Evolutionary conservation across 2,329 filamentous ascomycete genomes (phyloP).

Genomic region (Calycina herbarum): DNA sequence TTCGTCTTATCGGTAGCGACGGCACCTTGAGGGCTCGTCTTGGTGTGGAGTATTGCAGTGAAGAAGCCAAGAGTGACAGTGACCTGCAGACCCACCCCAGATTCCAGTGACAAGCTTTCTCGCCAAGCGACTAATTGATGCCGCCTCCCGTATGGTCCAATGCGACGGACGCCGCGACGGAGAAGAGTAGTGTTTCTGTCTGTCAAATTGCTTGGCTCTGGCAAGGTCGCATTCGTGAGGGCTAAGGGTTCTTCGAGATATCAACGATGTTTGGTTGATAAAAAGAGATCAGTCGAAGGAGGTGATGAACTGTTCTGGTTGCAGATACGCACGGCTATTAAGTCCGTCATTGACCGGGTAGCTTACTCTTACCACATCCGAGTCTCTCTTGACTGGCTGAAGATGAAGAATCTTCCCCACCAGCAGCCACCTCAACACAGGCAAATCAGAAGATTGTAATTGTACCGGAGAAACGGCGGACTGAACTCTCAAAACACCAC

Average conservation of each 20-base stretch:
- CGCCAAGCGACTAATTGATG: neutral
- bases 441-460: neutral
- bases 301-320: too few relatives aligned
- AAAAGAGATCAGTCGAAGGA: too few relatives aligned
- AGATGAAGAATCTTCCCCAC: neutral
- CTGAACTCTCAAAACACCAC: too few relatives aligned
- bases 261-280: too few relatives aligned
- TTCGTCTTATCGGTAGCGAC: neutral
- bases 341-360: neutral
- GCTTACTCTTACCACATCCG: neutral
- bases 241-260: too few relatives aligned
- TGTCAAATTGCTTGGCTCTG: too few relatives aligned
- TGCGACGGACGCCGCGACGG: neutral
- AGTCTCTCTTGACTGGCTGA: neutral
- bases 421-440: neutral
- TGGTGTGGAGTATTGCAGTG: neutral
- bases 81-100: neutral
- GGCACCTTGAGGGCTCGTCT: neutral
- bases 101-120: conserved; percentile 12
- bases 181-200: neutral
- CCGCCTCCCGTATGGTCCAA: neutral
- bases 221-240: too few relatives aligned
- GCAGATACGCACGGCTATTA: neutral
- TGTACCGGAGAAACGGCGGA: neutral
- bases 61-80: neutral